A percentile compares a stretch with the other conserved stretches of the same genome.
Conservation (phyloP, 2,329 filamentous ascomycete species). For the Trichophaea hybrida region DNA sequence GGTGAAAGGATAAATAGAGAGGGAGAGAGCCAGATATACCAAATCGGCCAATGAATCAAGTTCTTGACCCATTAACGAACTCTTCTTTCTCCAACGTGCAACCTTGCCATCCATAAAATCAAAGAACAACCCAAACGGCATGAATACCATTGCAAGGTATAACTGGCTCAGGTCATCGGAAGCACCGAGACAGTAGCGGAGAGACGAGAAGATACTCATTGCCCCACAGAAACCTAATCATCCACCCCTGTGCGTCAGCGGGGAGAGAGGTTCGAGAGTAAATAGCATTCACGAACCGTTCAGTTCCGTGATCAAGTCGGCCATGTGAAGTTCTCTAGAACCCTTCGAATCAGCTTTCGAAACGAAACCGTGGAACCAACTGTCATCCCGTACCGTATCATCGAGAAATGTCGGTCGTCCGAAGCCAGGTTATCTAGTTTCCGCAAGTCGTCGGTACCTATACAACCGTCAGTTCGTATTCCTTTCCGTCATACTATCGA, state of each 20-base stretch:
- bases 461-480: background rate
- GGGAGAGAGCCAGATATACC: constrained; percentile 40
- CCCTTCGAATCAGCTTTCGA: background rate
- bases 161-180: constrained; percentile 52
- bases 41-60: constrained; percentile 89
- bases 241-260: background rate
- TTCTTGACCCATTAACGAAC: constrained; percentile 94
- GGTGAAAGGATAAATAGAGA: background rate
- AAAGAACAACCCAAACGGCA: constrained; percentile 90
- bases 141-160: constrained; percentile 70
- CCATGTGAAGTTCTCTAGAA: constrained; percentile 47
- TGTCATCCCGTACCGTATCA: constrained; percentile 32
- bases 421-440: constrained; percentile 21
- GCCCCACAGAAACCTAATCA: constrained; percentile 65
- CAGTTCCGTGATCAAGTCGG: constrained; percentile 70
- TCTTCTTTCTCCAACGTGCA: constrained; percentile 91
- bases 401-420: constrained; percentile 30
- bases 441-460: constrained; percentile 19
- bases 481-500: background rate
- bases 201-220: constrained; percentile 89
- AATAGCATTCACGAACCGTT: constrained; percentile 42
- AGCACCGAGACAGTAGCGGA: constrained; percentile 77
- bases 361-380: background rate
- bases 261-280: constrained; percentile 6
- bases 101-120: constrained; percentile 97